Base-by-base conservation (phyloP, 2,329 filamentous ascomycete species). In the Fusarium sororula region DNA sequence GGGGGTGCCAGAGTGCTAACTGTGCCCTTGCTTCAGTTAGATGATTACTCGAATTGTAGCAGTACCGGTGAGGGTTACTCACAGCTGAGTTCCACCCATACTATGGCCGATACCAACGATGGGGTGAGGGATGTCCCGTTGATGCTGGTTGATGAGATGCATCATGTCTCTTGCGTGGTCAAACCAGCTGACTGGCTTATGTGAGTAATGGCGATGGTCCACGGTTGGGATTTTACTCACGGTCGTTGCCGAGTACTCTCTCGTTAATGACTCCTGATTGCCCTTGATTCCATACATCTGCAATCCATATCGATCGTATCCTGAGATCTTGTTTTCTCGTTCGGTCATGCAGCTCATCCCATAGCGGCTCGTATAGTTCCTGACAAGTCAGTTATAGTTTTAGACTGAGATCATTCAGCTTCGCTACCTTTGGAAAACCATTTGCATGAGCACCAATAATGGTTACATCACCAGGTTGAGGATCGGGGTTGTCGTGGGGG, bases 391-490 rank as follows among this genome's bases (percentile, higher is more conserved):
- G n/a, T 8, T 7, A 4, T 5, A 17, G 2, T n/a, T 14, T 18
- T 0, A 0, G 0, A 14, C 5, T 3, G 2, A 5, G 2, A 26
- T 0, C 6, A 0, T 5, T 3, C 1, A n/a, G 20, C 12, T 44
- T 10, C 8, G 2, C 2, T 37, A 63, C 53, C 42, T 63, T 63
- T 15, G 60, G 60, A 24, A 63, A 63, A 2, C 60, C 60, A 13
- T 63, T 63, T 13, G 60, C 60, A 1, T 63, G 60, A 41, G 53
- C 60, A 9, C 53, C 60, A 1, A 63, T 28, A 4, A 63, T 35
- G 8, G 60, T 63, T 5, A 63, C n/a, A 24, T 63, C 60, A 18
- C 54, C 60, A 17, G 28, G 35, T 5, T 28, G 54, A 30, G 53
- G 54, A 24, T 35, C 20, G 24, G 35, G 10, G 10, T 60, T 63